Evolutionary conservation across 768 basidiomycete species (phyloP), one percentile per base, ranked within the genome.

Genomic region (Thelephora ganbajun): DNA sequence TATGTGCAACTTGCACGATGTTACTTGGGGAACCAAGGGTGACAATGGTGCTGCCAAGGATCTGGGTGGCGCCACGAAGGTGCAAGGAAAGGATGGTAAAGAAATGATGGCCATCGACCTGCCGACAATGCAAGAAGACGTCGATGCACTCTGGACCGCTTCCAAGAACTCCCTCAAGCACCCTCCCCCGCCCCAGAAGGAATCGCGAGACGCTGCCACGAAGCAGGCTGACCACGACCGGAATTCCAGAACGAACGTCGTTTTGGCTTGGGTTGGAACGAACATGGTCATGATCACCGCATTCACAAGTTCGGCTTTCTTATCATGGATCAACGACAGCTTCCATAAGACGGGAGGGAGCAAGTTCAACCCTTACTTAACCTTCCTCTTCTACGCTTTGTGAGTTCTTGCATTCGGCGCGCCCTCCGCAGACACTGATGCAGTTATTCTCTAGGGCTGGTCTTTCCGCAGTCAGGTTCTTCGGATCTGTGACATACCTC

Each of bases 11-110:
- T 59, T 88, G 54, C 88, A 91, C 63, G 87, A 91, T 59, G 86
- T 92, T 41, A 83, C 82, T 30, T 86, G 83, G 90, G 91, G 91
- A 51, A 93, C 91, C 23, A 90, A 93, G 59, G 90, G 91, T 51
- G 88, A 92, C 66, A 91, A 92, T 55, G 84, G 85, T 35, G 68
- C 88, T 11, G 67, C 79, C 12, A 92, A 93, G 63, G 90, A 94
- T 60, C 73, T 94, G 11, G 91, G 91, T 48, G 79, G 83, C 9
- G 91, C 89, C 1, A 92, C 91, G 71, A 92, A 91, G 63, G 71
- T 89, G 50, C 83, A 86, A 66, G 78, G 76, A 47, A 80, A 83
- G 33, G 80, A 82, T 59, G 91, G 91, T 45, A 83, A 92, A 56
- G 85, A 85, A 42, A 67, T 92, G 56, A 75, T 90, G 67, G 90